Evolutionary conservation across 495 filamentous ascomycete genomes (phyloP).

Genomic region (Mytilinidion resinicola): DNA sequence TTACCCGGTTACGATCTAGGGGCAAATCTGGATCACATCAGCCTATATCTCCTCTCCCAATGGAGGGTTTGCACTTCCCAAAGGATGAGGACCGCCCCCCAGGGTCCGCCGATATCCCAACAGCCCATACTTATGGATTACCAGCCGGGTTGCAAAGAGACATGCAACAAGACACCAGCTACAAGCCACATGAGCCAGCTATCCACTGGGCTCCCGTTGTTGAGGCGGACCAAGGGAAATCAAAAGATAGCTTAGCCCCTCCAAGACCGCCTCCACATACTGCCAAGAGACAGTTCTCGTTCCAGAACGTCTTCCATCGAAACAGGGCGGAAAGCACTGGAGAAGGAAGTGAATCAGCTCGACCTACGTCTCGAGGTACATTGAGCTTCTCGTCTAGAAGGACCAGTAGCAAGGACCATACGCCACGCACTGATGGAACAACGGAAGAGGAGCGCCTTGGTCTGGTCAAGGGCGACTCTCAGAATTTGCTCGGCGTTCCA

Average conservation of each 20-base stretch:
- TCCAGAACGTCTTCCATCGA: slow-evolving; percentile 68
- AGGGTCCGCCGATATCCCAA: neutral
- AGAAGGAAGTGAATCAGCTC: slow-evolving; percentile 10
- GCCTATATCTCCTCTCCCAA: slow-evolving; percentile 5
- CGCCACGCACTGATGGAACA: slow-evolving; percentile 40
- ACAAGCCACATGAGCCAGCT: slow-evolving; percentile 44
- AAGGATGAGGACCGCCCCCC: neutral
- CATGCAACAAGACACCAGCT: slow-evolving; percentile 42
- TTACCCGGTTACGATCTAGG: slow-evolving; percentile 39
- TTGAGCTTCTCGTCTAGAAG: slow-evolving; percentile 42
- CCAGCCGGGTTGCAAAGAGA: slow-evolving; percentile 18
- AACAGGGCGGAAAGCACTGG: slow-evolving; percentile 16
- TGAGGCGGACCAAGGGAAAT: slow-evolving; percentile 26
- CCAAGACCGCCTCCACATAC: slow-evolving; percentile 45
- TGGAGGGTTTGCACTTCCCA: slow-evolving; percentile 6
- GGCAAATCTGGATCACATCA: slow-evolving; percentile 12
- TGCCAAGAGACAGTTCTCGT: slow-evolving; percentile 73
- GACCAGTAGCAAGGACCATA: slow-evolving; percentile 33
- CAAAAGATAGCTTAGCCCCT: slow-evolving; percentile 35
- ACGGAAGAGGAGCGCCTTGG: slow-evolving; percentile 90
- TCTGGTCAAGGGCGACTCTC: slow-evolving; percentile 71
- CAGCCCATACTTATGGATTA: slow-evolving; percentile 29
- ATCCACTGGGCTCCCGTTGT: slow-evolving; percentile 41
- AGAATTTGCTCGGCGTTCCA: slow-evolving; percentile 31
- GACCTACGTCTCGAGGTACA: slow-evolving; percentile 36